phyloP scores from a whole-genome alignment of 2,329 filamentous ascomycete genomes.

The Aspergillus ruber region DNA sequence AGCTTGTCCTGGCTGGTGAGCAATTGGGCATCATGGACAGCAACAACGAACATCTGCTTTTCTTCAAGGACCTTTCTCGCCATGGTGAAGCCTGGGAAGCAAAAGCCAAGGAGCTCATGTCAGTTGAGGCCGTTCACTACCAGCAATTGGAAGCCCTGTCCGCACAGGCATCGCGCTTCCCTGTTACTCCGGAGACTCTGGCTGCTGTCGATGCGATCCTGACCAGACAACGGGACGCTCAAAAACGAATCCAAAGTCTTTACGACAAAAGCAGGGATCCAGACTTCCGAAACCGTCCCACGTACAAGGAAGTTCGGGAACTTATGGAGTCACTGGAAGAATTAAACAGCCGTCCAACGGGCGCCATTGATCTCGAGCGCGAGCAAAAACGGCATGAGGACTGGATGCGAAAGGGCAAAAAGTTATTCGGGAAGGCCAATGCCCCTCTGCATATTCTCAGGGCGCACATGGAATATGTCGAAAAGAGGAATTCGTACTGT shows the following conservation, averaged over 20 bases:
- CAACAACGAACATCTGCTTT: conserved; percentile 71
- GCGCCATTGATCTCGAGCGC: conserved; percentile 86
- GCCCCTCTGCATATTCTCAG: conserved; percentile 93
- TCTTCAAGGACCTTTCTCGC: conserved; percentile 67
- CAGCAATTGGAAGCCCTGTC: conserved; percentile 90
- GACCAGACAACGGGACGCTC: conserved; percentile 90
- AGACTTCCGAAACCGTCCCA: conserved; percentile 73
- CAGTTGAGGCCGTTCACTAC: conserved; percentile 87
- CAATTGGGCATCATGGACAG: conserved; percentile 71
- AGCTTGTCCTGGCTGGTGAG: conserved; percentile 69
- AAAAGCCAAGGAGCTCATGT: conserved; percentile 87
- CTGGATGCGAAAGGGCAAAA: conserved; percentile 98
- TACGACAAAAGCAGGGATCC: conserved; percentile 69
- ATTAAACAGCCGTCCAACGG: conserved; percentile 84
- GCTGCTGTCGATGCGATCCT: conserved; percentile 82
- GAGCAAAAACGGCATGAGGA: conserved; percentile 94
- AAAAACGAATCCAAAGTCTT: conserved; percentile 76
- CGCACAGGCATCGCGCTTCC: conserved; percentile 69
- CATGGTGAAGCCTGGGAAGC: conserved; percentile 83
- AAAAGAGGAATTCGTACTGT: conserved; percentile 81
- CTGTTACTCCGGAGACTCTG: conserved; percentile 75
- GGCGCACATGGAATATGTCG: conserved; percentile 86
- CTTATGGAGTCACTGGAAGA: conserved; percentile 82
- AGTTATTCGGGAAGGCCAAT: conserved; percentile 95
- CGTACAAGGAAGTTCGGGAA: conserved; percentile 82